Base-by-base conservation (phyloP, 192 early-diverging fungal species). In the Chytriomyces sp. region DNA sequence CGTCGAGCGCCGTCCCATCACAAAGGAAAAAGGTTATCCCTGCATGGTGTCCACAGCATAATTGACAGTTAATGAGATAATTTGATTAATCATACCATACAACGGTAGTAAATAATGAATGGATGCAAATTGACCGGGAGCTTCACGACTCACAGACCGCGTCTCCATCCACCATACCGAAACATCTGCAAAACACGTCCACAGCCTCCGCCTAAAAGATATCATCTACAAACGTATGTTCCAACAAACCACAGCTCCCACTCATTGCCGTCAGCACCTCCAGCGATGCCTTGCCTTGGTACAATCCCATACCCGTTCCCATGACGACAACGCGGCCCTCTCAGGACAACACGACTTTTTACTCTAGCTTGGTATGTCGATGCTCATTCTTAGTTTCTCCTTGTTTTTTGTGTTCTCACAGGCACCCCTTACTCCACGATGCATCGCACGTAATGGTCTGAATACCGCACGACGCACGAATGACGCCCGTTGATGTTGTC, bases 331-430 rank as follows among this genome's bases (percentile, higher is more conserved):
- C 31, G 19, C 14, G 12, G 2, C 2, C 28, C 2, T 0, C 56
- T 0, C 3, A 58, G 31, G 56, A 14, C 1, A 28, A 28, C 25
- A 17, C 7, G 93, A 96, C 64, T 96, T 88, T 75, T 77, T 96
- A 8, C 74, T 91, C 8, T 96, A 96, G 72, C 89, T 83, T 62
- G 89, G 89, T 58, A 5, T 10, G 59, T 68, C 5, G 19, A 19
- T 7, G 7, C 41, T 19, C 22, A n/a, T n/a, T n/a, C n/a, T n/a
- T n/a, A n/a, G 44, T 3, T 0, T 49, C 1, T 49, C n/a, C n/a
- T 49, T 49, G 2, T 49, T 49, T 2, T 49, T 49, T 14, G 14
- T 49, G 10, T 49, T 14, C 22, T 49, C 17, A 17, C n/a, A n/a
- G n/a, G 22, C 44, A 81, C 34, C 63, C 63, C 7, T 28, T 64